Percentiles rank a stretch among this genome's conserved stretches.
These are phyloP conservation scores for Saccharomyces jurei DNA, from an alignment of 805 yeast species.

Conservation along the genomic window DNA sequence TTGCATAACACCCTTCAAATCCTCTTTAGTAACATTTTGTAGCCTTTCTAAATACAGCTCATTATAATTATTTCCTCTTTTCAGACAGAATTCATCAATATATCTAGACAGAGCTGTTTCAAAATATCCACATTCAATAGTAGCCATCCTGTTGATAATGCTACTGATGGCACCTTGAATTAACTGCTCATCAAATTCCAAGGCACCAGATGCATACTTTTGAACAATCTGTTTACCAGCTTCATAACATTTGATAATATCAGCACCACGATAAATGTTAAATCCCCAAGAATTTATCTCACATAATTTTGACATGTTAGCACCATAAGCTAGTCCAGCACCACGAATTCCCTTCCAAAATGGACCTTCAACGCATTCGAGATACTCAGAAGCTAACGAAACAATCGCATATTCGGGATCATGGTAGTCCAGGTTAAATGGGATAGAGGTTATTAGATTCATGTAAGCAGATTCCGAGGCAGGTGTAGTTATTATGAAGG, in stretches of 20 bases:
- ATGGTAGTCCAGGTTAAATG: slow-evolving; percentile 35
- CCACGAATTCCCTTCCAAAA: slow-evolving; percentile 96
- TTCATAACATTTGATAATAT: slow-evolving; percentile 52
- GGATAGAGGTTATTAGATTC: slow-evolving; percentile 50
- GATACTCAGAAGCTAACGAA: slow-evolving; percentile 62
- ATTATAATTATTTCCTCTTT: slow-evolving; percentile 63
- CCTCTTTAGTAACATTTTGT: slow-evolving; percentile 42
- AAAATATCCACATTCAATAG: slow-evolving; percentile 53
- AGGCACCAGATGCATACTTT: slow-evolving; percentile 48
- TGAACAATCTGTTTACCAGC: slow-evolving; percentile 60
- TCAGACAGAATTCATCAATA: slow-evolving; percentile 54
- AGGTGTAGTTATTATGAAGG: slow-evolving; percentile 63
- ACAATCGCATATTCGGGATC: slow-evolving; percentile 62
- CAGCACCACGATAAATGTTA: slow-evolving; percentile 75
- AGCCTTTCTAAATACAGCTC: slow-evolving; percentile 45
- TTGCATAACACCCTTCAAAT: slow-evolving; percentile 34
- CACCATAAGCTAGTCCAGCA: slow-evolving; percentile 89
- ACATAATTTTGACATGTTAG: slow-evolving; percentile 46
- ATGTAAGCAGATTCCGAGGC: slow-evolving; percentile 78
- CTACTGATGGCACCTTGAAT: slow-evolving; percentile 71
- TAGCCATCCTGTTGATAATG: slow-evolving; percentile 64
- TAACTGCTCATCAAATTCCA: slow-evolving; percentile 47
- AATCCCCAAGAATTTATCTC: slow-evolving; percentile 65
- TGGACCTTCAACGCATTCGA: slow-evolving; percentile 91
- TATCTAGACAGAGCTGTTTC: slow-evolving; percentile 62